phyloP scores from a whole-genome alignment of 306 rosid species.

The Delonix regia region DNA sequence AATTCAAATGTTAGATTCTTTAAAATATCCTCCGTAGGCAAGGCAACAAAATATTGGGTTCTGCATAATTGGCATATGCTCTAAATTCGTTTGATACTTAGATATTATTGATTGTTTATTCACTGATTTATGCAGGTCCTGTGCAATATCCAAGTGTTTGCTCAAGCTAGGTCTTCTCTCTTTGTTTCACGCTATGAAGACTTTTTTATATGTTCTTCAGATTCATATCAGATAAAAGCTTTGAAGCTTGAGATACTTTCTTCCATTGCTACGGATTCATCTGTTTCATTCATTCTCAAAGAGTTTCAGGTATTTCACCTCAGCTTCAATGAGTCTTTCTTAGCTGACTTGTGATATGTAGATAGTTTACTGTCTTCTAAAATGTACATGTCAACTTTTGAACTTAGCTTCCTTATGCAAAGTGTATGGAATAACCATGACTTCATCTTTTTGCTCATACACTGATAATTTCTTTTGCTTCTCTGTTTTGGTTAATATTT shows the following conservation, averaged over 20 bases:
- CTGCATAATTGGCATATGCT: constrained; percentile 7
- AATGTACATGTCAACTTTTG: background rate
- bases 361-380: constrained; percentile 28
- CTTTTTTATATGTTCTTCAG: constrained; percentile 76
- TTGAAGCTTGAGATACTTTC: constrained; percentile 90
- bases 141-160: constrained; percentile 95
- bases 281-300: constrained; percentile 63
- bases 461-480: constrained; percentile 16
- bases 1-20: constrained; percentile 30
- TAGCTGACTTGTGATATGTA: background rate
- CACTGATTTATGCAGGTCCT: constrained; percentile 66
- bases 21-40: constrained; percentile 3
- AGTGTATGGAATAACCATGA: background rate
- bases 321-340: background rate
- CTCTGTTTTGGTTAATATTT: background rate
- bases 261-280: constrained; percentile 66
- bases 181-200: constrained; percentile 82
- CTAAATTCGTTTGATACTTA: constrained; percentile 26
- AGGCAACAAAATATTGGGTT: constrained; percentile 28
- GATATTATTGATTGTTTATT: constrained; percentile 38
- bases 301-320: constrained; percentile 84
- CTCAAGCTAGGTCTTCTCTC: constrained; percentile 87
- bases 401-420: constrained; percentile 17
- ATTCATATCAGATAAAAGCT: constrained; percentile 85
- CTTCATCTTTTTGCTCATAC: constrained; percentile 7